These are phyloP conservation scores for Zanthoxylum bungeanum DNA, from an alignment of 345 rosid genomes.

Conservation along the genomic window DNA sequence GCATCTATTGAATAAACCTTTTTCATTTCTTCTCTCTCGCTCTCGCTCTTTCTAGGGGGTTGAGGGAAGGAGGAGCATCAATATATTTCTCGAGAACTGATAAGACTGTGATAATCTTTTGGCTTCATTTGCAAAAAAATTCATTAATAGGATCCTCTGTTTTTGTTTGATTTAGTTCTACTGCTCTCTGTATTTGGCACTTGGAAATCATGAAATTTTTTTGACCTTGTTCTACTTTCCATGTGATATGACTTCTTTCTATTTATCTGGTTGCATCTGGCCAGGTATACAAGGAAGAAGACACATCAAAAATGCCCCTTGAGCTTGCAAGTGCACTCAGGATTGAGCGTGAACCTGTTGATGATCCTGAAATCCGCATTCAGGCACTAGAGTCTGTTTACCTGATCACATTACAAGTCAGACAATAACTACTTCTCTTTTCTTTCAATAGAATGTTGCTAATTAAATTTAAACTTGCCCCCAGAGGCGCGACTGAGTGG, in stretches of 20 bases:
- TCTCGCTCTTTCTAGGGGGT: not conserved
- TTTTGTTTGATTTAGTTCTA: not conserved
- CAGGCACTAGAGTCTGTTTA: constrained; percentile 84
- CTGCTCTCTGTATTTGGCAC: not conserved
- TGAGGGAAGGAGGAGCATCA: not conserved
- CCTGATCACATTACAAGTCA: constrained; percentile 73
- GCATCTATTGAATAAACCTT: not conserved
- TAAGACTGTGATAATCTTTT: not conserved
- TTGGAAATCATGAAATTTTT: not conserved
- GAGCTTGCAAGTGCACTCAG: constrained; percentile 88
- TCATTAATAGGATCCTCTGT: no score
- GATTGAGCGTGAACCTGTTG: constrained; percentile 80
- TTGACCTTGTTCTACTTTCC: not conserved
- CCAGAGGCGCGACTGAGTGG: no score
- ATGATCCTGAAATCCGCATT: constrained; percentile 76
- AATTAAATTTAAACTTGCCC: not conserved
- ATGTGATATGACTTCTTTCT: not conserved
- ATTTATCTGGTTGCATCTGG: constrained; percentile 7
- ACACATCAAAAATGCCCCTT: constrained; percentile 73
- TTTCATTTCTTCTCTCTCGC: not conserved
- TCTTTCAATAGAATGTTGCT: not conserved
- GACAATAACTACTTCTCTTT: constrained; percentile 1
- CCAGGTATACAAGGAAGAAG: constrained; percentile 64
- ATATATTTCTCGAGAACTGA: not conserved
- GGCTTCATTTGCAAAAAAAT: not conserved